These are phyloP conservation scores for Mycosarcoma mackinlayi DNA, from an alignment of 1,284 basidiomycete species.

Conservation along the genomic window DNA sequence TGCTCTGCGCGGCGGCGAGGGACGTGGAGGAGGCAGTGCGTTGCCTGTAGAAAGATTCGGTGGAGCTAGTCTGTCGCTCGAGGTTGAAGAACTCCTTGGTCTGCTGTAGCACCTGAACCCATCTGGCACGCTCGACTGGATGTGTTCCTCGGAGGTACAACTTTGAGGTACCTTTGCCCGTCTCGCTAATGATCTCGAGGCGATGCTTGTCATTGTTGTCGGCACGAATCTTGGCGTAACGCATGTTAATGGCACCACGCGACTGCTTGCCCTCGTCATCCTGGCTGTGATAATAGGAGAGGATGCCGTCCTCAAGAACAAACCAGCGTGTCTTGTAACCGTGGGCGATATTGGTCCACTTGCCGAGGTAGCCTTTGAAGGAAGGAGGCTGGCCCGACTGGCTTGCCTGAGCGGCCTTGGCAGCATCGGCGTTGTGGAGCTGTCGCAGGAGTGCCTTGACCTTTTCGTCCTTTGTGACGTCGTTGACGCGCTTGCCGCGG, in stretches of 20 bases:
- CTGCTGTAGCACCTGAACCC: slow-evolving; percentile 66
- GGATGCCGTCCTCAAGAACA: slow-evolving; percentile 84
- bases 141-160: slow-evolving; percentile 90
- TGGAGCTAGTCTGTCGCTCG: slow-evolving; percentile 46
- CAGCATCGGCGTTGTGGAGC: slow-evolving; percentile 69
- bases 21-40: slow-evolving; percentile 39
- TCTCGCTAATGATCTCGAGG: slow-evolving; percentile 81
- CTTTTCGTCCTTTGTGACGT: slow-evolving; percentile 78
- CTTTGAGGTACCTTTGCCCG: slow-evolving; percentile 74
- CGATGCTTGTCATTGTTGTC: slow-evolving; percentile 74
- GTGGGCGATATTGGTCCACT: slow-evolving; percentile 88
- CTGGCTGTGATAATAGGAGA: slow-evolving; percentile 83
- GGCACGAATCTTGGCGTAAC: slow-evolving; percentile 74
- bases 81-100: slow-evolving; percentile 58
- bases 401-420: slow-evolving; percentile 71
- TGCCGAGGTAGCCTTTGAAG: slow-evolving; percentile 72
- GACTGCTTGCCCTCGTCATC: slow-evolving; percentile 89
- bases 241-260: slow-evolving; percentile 89
- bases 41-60: slow-evolving; percentile 44
- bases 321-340: slow-evolving; percentile 96
- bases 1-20: slow-evolving; percentile 6
- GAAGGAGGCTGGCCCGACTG: slow-evolving; percentile 53
- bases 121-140: slow-evolving; percentile 61
- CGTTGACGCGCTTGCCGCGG: slow-evolving; percentile 79
- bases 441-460: slow-evolving; percentile 86